Conservation (phyloP, 192 early-diverging fungal genomes). For the Phlyctochytrium arcticum region DNA sequence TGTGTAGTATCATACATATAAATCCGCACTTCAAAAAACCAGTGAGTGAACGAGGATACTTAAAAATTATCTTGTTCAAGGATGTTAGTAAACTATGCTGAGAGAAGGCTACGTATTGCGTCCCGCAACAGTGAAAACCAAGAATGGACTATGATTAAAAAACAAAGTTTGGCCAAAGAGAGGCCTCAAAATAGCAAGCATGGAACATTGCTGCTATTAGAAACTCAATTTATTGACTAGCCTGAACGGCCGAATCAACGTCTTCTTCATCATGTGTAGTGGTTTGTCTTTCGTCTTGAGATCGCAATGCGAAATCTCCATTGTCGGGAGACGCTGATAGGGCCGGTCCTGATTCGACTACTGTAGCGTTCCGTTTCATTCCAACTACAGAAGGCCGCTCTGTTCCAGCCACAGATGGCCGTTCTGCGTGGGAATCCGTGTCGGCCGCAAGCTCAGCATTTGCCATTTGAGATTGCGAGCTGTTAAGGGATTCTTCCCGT, state of each 20-base stretch:
- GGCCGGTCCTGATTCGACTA: too few species aligned
- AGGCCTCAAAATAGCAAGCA: not conserved
- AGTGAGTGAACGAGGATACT: too few species aligned
- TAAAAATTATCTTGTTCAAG: too few species aligned
- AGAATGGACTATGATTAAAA: too few species aligned
- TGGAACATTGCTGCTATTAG: not conserved
- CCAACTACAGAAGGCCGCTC: not conserved
- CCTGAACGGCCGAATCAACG: not conserved
- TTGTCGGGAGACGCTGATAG: too few species aligned
- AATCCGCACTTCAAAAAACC: too few species aligned
- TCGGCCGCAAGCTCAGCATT: not conserved
- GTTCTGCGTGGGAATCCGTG: not conserved
- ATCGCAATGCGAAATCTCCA: too few species aligned
- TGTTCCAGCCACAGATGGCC: not conserved
- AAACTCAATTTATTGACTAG: not conserved
- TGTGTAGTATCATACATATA: too few species aligned
- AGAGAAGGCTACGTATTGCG: too few species aligned
- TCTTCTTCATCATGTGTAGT: not conserved
- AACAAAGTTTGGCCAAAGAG: too few species aligned
- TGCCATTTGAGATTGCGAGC: not conserved
- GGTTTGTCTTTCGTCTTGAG: not conserved
- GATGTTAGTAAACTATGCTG: too few species aligned
- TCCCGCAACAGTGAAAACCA: too few species aligned
- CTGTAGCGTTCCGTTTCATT: not conserved
- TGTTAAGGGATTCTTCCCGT: not conserved